phyloP scores from a whole-genome alignment of 2,329 filamentous ascomycete genomes.

The Blastomyces parvus region DNA sequence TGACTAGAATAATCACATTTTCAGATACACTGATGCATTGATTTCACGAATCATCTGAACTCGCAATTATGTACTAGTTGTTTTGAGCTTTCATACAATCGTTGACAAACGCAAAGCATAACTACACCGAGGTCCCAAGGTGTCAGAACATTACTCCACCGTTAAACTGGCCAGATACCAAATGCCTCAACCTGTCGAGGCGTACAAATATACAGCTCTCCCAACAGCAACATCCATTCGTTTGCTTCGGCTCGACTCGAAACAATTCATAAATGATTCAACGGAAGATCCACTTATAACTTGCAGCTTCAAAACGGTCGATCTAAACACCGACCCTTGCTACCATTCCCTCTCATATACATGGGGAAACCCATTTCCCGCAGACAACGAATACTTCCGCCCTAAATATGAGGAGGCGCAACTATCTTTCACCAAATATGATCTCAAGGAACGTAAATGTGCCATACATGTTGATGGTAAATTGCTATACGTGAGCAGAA shows the following conservation, averaged over 20 bases:
- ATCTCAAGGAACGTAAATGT: neutral
- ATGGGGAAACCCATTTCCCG: slow-evolving; percentile 12
- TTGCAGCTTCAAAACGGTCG: slow-evolving; percentile 11
- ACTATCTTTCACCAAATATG: neutral
- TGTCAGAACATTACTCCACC: neutral
- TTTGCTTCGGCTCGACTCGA: slow-evolving; percentile 10
- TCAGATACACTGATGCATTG: too few species aligned
- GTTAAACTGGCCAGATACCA: too few species aligned
- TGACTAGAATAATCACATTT: too few species aligned
- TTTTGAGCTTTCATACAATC: too few species aligned
- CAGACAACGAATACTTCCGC: slow-evolving; percentile 7
- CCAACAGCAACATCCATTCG: slow-evolving; percentile 10
- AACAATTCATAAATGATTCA: neutral
- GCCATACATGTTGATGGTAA: slow-evolving; percentile 9
- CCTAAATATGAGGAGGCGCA: slow-evolving; percentile 3
- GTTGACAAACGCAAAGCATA: too few species aligned
- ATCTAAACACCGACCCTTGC: slow-evolving; percentile 4
- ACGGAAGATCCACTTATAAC: neutral
- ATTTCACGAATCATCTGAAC: too few species aligned
- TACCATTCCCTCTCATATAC: slow-evolving; percentile 15
- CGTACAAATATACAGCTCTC: slow-evolving; percentile 7
- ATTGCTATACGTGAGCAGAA: slow-evolving; percentile 8
- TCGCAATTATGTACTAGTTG: too few species aligned
- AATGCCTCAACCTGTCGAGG: neutral
- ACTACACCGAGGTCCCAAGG: too few species aligned